These are phyloP conservation scores for Thalia dealbata DNA, from an alignment of 176 grass and related monocot species.

Conservation along the genomic window DNA sequence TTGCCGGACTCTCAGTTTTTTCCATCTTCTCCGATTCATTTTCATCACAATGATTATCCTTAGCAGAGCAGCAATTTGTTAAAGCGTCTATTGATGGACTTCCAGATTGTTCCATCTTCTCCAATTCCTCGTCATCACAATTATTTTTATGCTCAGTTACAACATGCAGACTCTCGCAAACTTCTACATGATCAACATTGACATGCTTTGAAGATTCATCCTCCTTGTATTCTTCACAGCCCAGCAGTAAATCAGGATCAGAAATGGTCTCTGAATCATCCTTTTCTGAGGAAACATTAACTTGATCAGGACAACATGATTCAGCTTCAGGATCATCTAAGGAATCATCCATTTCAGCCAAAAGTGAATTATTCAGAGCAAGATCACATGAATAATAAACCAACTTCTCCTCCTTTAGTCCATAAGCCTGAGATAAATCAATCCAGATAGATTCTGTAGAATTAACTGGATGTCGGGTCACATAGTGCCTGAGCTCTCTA, in stretches of 20 bases:
- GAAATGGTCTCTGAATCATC: background rate
- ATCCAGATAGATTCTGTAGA: constrained; percentile 29
- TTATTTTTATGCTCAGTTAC: background rate
- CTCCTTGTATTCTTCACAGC: no score
- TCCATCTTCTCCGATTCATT: no score
- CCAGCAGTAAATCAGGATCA: no score
- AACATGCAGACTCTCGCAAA: background rate
- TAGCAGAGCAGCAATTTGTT: background rate
- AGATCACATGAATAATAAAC: constrained; percentile 27
- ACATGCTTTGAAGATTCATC: background rate
- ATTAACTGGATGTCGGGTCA: constrained; percentile 33
- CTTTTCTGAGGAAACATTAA: constrained; percentile 1
- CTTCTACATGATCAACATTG: background rate
- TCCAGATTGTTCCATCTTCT: background rate
- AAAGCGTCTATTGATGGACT: background rate
- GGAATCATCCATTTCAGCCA: constrained; percentile 2
- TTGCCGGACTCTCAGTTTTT: no score
- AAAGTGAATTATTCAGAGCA: constrained; percentile 22
- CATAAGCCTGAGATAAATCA: constrained; percentile 48
- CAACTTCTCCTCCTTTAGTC: constrained; percentile 23
- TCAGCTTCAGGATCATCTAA: background rate
- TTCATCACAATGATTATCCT: background rate
- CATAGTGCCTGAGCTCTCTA: constrained; percentile 49
- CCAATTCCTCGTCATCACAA: background rate
- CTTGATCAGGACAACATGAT: background rate